Conservation (phyloP, 2,329 filamentous ascomycete genomes). For the Colletotrichum salicis region DNA sequence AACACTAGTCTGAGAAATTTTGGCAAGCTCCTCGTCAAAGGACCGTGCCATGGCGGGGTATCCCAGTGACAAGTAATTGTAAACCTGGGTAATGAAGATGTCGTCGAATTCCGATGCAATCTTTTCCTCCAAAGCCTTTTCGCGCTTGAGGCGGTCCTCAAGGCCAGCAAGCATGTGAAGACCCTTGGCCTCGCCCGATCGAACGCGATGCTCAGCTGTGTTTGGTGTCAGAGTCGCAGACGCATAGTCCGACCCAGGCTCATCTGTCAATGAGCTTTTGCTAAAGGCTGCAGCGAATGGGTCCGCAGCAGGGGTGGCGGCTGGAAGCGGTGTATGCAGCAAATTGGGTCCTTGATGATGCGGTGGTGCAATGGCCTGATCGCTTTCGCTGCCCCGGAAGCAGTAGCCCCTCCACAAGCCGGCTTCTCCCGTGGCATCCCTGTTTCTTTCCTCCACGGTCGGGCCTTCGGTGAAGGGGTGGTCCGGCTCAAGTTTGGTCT, state of each 20-base stretch:
- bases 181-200: constrained; percentile 51
- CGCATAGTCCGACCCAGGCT: constrained; percentile 47
- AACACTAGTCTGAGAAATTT: constrained; percentile 78
- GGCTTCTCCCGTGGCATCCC: constrained; percentile 65
- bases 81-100: constrained; percentile 91
- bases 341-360: constrained; percentile 58
- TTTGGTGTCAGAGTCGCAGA: constrained; percentile 37
- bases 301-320: constrained; percentile 52
- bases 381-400: constrained; percentile 50
- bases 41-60: constrained; percentile 86
- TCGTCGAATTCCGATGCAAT: constrained; percentile 79
- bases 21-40: constrained; percentile 86
- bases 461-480: constrained; percentile 67
- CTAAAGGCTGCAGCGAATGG: constrained; percentile 56
- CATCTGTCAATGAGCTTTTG: constrained; percentile 51
- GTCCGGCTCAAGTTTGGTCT: constrained; percentile 84
- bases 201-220: constrained; percentile 42
- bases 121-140: constrained; percentile 63
- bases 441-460: constrained; percentile 59
- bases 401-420: constrained; percentile 86
- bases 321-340: constrained; percentile 61
- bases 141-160: constrained; percentile 60
- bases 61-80: constrained; percentile 94
- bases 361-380: constrained; percentile 53
- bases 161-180: constrained; percentile 63